phyloP scores from a whole-genome alignment of 2,329 filamentous ascomycete species.

The Verticillium dahliae region DNA sequence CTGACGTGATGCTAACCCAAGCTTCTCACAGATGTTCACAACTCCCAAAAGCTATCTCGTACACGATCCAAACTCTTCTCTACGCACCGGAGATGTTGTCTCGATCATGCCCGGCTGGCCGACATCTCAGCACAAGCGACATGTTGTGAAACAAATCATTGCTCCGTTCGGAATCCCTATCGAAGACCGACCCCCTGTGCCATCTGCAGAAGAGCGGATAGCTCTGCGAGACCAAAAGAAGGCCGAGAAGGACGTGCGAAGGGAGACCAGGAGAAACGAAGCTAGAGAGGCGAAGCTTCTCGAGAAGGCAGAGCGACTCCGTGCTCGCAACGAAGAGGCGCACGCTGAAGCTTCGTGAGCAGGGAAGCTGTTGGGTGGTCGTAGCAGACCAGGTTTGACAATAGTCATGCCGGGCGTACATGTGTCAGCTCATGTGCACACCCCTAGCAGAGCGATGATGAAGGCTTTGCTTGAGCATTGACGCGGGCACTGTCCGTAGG shows the following conservation, averaged over 20 bases:
- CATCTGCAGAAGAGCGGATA: conserved; percentile 56
- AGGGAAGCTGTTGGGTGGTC: not conserved
- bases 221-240: conserved; percentile 47
- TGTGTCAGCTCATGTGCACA: not conserved
- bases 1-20: not conserved
- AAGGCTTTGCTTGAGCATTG: not conserved
- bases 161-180: conserved; percentile 60
- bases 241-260: conserved; percentile 49
- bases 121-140: conserved; percentile 59
- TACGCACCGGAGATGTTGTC: conserved; percentile 69
- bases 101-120: conserved; percentile 62
- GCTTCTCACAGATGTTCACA: conserved; percentile 55
- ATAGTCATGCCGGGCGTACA: not conserved
- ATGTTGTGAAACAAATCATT: conserved; percentile 70
- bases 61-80: conserved; percentile 70
- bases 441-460: not conserved
- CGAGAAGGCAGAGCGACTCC: not conserved
- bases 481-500: not conserved
- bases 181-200: conserved; percentile 58
- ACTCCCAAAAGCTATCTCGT: conserved; percentile 61
- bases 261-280: conserved; percentile 26
- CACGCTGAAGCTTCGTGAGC: not conserved
- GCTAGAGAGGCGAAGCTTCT: not conserved
- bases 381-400: not conserved
- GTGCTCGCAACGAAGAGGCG: not conserved